Evolutionary conservation across 2,329 filamentous ascomycete species (phyloP).

Genomic region (Trichoderma polysporum): DNA sequence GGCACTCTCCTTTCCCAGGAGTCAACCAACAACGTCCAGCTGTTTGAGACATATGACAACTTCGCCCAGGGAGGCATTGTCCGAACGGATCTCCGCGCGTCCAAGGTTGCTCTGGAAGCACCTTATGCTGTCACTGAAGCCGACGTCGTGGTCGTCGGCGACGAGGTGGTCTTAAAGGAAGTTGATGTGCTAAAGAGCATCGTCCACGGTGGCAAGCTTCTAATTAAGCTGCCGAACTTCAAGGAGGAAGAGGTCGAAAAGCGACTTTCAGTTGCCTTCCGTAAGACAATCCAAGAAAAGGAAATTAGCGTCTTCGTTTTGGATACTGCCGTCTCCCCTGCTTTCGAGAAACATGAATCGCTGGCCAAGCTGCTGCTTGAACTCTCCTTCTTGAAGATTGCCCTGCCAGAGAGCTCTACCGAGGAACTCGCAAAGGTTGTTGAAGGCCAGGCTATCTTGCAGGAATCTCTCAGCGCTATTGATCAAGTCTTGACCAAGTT

Average conservation of each 20-base stretch:
- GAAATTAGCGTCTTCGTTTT: constrained; percentile 71
- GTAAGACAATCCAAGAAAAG: constrained; percentile 70
- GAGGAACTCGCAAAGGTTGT: constrained; percentile 58
- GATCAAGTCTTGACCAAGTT: constrained; percentile 69
- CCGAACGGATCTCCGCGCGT: constrained; percentile 81
- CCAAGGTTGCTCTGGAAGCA: constrained; percentile 78
- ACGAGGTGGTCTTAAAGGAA: constrained; percentile 75
- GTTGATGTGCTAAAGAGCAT: constrained; percentile 71
- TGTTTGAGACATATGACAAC: constrained; percentile 64
- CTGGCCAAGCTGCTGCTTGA: constrained; percentile 71
- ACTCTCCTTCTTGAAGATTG: constrained; percentile 78
- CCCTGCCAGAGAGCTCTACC: constrained; percentile 63
- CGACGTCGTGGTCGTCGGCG: constrained; percentile 74
- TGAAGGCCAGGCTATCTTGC: constrained; percentile 52
- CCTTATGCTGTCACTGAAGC: constrained; percentile 79
- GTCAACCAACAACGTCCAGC: constrained; percentile 61
- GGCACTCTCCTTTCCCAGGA: constrained; percentile 67
- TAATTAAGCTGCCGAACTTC: constrained; percentile 73
- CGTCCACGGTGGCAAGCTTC: constrained; percentile 68
- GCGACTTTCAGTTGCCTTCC: constrained; percentile 68
- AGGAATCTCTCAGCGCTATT: constrained; percentile 65
- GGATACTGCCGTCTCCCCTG: constrained; percentile 67
- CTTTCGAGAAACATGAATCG: constrained; percentile 64
- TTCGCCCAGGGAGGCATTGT: constrained; percentile 73
- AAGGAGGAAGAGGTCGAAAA: constrained; percentile 91